phyloP scores from a whole-genome alignment of 129 eudicot species.

The Flaveria bidentis region DNA sequence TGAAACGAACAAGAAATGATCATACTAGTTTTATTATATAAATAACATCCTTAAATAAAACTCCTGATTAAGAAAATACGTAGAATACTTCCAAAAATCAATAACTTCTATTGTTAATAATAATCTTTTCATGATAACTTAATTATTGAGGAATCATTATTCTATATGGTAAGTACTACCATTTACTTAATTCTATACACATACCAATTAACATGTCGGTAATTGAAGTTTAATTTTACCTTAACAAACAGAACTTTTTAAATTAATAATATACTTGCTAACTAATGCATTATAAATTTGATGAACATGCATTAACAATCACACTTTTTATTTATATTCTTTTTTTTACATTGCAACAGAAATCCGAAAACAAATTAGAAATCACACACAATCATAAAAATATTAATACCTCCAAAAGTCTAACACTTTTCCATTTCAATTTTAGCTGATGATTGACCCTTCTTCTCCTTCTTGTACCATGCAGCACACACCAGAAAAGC shows the following conservation, averaged over 20 bases:
- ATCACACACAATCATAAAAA: conserved; percentile 23
- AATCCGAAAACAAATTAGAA: conserved; percentile 22
- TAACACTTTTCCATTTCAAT: conserved; percentile 45
- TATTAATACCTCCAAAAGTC: not conserved
- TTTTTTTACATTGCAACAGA: conserved; percentile 41
- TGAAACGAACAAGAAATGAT: too few relatives aligned
- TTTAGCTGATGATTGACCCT: conserved; percentile 23
- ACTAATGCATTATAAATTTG: not conserved
- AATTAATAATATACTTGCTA: not conserved
- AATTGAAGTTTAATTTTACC: not conserved
- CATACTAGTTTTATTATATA: too few relatives aligned
- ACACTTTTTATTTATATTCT: conserved; percentile 24
- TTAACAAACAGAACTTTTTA: not conserved
- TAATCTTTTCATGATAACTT: too few relatives aligned
- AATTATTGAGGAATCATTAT: too few relatives aligned
- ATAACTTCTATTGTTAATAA: too few relatives aligned
- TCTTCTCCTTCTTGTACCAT: conserved; percentile 56
- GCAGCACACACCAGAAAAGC: conserved; percentile 57
- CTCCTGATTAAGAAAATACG: too few relatives aligned
- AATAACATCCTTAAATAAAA: too few relatives aligned
- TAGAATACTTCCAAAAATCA: too few relatives aligned
- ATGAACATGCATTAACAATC: not conserved
- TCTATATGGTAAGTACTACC: too few relatives aligned
- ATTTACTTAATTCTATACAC: too few relatives aligned
- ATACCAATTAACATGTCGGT: too few relatives aligned